Percentiles rank a stretch among this genome's conserved stretches.
These are phyloP conservation scores for Plantago elongata DNA, from an alignment of 257 asterid species.

Conservation along the genomic window DNA sequence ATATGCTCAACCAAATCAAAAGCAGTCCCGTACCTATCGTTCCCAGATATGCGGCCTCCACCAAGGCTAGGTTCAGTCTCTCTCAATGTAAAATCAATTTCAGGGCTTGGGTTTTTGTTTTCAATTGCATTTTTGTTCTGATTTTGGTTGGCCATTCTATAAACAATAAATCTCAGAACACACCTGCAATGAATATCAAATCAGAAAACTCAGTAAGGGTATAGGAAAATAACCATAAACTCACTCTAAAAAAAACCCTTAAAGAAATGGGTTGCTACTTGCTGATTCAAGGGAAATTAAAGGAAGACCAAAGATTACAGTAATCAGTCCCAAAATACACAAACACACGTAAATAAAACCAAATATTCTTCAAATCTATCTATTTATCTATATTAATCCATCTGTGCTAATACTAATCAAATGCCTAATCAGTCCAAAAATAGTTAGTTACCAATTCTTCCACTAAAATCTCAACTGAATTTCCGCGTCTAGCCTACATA, in stretches of 20 bases:
- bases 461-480: too few species aligned
- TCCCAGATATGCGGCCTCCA: slow-evolving; percentile 60
- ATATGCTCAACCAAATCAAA: slow-evolving; percentile 87
- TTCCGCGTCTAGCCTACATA: too few species aligned
- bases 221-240: neutral
- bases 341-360: too few species aligned
- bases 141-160: slow-evolving; percentile 28
- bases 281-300: too few species aligned
- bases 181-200: slow-evolving; percentile 12
- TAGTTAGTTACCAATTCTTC: too few species aligned
- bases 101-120: slow-evolving; percentile 7
- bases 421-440: too few species aligned
- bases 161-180: neutral
- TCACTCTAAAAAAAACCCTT: neutral
- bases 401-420: too few species aligned
- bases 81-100: slow-evolving; percentile 56
- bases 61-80: slow-evolving; percentile 87
- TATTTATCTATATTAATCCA: too few species aligned
- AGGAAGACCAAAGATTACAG: too few species aligned
- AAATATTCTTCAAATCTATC: too few species aligned
- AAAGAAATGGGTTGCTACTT: too few species aligned
- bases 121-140: slow-evolving; percentile 24
- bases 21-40: slow-evolving; percentile 57
- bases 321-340: too few species aligned
- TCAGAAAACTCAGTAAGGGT: neutral